A percentile compares a stretch with the other conserved stretches of the same genome.
These are phyloP conservation scores for Metschnikowia kofuensis DNA, from an alignment of 805 yeast species.

Conservation along the genomic window DNA sequence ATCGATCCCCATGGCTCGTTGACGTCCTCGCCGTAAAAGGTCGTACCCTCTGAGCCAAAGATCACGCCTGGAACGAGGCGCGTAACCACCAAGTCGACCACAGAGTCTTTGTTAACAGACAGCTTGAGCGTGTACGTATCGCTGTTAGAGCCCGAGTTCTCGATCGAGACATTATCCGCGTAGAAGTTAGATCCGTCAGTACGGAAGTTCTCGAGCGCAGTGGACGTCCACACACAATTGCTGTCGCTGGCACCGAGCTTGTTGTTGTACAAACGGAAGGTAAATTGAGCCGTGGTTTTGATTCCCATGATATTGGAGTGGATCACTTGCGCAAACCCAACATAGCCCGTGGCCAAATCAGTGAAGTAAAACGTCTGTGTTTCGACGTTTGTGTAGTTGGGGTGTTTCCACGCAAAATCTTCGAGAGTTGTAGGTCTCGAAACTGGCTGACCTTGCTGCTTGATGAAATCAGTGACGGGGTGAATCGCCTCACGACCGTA, in stretches of 20 bases:
- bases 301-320: slow-evolving; percentile 90
- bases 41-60: slow-evolving; percentile 84
- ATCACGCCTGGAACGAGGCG: slow-evolving; percentile 76
- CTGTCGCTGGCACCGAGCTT: slow-evolving; percentile 35
- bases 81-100: slow-evolving; percentile 64
- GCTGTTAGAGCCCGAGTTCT: slow-evolving; percentile 49
- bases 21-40: slow-evolving; percentile 81
- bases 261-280: slow-evolving; percentile 73
- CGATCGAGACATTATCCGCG: slow-evolving; percentile 71
- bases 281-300: slow-evolving; percentile 89
- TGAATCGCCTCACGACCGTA: slow-evolving; percentile 92
- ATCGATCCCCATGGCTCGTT: slow-evolving; percentile 94
- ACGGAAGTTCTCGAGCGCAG: slow-evolving; percentile 76
- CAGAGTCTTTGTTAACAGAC: slow-evolving; percentile 63
- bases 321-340: slow-evolving; percentile 91
- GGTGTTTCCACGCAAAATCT: slow-evolving; percentile 75
- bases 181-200: slow-evolving; percentile 73
- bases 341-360: slow-evolving; percentile 55
- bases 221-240: slow-evolving; percentile 81
- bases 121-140: slow-evolving; percentile 52
- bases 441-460: slow-evolving; percentile 23
- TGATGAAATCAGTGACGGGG: slow-evolving; percentile 64
- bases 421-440: slow-evolving; percentile 56
- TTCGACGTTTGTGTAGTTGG: slow-evolving; percentile 86
- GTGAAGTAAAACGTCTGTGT: slow-evolving; percentile 90